phyloP scores from a whole-genome alignment of 257 asterid genomes.

The Gynochthodes officinalis region DNA sequence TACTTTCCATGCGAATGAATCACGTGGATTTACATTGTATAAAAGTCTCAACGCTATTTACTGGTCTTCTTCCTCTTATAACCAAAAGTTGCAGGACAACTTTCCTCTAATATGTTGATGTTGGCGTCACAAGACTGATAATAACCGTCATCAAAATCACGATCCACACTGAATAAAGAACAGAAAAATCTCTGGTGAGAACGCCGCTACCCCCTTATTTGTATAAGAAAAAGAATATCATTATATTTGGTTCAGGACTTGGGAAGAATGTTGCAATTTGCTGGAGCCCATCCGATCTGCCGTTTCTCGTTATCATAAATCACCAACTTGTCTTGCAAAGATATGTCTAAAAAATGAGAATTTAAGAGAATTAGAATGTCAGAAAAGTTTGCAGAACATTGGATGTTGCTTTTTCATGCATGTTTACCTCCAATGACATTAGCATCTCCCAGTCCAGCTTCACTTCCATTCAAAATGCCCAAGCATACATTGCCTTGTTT shows the following conservation, averaged over 20 bases:
- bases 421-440: conserved; percentile 79
- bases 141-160: conserved; percentile 1
- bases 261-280: conserved; percentile 44
- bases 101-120: conserved; percentile 14
- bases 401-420: neutral
- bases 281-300: conserved; percentile 64
- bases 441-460: conserved; percentile 52
- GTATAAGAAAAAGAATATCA: conserved; percentile 16
- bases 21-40: neutral
- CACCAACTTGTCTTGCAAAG: conserved; percentile 82
- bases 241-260: conserved; percentile 24
- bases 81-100: conserved; percentile 21
- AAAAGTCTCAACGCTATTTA: neutral
- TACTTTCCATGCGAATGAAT: neutral
- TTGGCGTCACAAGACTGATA: conserved; percentile 14
- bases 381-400: neutral
- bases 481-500: conserved; percentile 74
- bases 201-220: conserved; percentile 8
- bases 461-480: conserved; percentile 79
- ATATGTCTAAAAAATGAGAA: conserved; percentile 49
- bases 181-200: conserved; percentile 22
- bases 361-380: conserved; percentile 17
- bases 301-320: conserved; percentile 74
- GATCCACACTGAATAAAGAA: conserved; percentile 23
- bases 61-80: conserved; percentile 13